Evolutionary conservation across 2,329 filamentous ascomycete species (phyloP).

Genomic region (Paecilomyces formosus): DNA sequence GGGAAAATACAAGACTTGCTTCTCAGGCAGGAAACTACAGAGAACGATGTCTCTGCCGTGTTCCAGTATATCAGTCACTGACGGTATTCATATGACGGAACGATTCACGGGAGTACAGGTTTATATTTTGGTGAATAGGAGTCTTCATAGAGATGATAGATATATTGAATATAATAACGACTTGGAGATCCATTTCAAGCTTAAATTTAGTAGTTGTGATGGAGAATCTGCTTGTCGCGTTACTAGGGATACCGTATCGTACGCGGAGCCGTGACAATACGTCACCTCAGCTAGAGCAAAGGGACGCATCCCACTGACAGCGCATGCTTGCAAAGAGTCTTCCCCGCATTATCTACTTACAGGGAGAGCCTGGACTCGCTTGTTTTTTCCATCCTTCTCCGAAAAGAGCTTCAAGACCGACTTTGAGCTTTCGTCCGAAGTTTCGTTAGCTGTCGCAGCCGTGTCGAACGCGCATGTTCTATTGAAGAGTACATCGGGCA

Average conservation of each 20-base stretch:
- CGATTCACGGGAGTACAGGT: neutral
- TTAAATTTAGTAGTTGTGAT: neutral
- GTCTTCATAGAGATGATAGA: neutral
- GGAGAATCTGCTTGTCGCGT: neutral
- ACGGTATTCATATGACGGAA: constrained; percentile 7
- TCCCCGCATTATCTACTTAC: constrained; percentile 10
- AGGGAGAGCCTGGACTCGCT: neutral
- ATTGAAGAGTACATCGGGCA: neutral
- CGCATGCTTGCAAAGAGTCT: constrained; percentile 11
- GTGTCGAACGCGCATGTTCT: neutral
- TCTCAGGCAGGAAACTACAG: constrained; percentile 73
- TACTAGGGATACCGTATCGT: constrained; percentile 1
- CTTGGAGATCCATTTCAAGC: neutral
- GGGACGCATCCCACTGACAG: constrained; percentile 11
- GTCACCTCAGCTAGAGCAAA: constrained; percentile 13
- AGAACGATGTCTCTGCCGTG: constrained; percentile 80
- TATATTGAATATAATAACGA: neutral
- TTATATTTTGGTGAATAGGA: neutral
- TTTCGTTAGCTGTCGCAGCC: neutral
- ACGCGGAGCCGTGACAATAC: constrained; percentile 8
- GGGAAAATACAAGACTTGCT: constrained; percentile 83
- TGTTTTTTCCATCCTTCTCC: neutral
- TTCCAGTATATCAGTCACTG: constrained; percentile 98
- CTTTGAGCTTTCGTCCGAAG: neutral
- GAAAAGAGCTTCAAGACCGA: neutral